Percentiles rank a stretch among this genome's conserved stretches.
These are phyloP conservation scores for Blastobotrys robertii DNA, from an alignment of 805 yeast genomes.

Conservation along the genomic window DNA sequence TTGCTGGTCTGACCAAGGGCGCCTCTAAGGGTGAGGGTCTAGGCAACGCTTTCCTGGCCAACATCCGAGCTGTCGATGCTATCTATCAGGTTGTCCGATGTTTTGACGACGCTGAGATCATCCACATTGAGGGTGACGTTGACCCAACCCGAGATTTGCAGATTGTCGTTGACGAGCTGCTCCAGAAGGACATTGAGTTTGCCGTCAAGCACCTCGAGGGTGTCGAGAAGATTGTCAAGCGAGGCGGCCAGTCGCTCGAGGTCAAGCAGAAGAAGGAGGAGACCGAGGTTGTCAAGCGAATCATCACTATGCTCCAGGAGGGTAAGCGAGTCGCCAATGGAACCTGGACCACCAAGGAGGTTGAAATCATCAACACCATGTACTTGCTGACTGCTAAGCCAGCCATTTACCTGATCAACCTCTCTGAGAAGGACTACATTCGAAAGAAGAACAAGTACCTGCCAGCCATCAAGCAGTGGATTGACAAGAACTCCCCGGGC, in stretches of 20 bases:
- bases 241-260: constrained; percentile 86
- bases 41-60: constrained; percentile 94
- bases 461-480: constrained; percentile 80
- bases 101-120: constrained; percentile 95
- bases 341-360: constrained; percentile 83
- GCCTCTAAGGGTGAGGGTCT: constrained; percentile 96
- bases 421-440: constrained; percentile 79
- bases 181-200: constrained; percentile 95
- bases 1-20: constrained; percentile 97
- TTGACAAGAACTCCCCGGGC: constrained; percentile 77
- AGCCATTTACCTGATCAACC: constrained; percentile 81
- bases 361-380: constrained; percentile 80
- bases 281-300: constrained; percentile 59
- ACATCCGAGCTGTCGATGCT: constrained; percentile 96
- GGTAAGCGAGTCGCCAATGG: constrained; percentile 86
- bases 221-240: constrained; percentile 67
- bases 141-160: constrained; percentile 92
- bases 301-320: constrained; percentile 66
- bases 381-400: constrained; percentile 91
- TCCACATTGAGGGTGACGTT: constrained; percentile 94
- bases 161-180: constrained; percentile 81
- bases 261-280: constrained; percentile 84
- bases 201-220: constrained; percentile 74
- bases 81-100: constrained; percentile 96
- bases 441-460: constrained; percentile 85